Base-by-base conservation (phyloP, 2,329 filamentous ascomycete species). In the Cryphonectria carpinicola region DNA sequence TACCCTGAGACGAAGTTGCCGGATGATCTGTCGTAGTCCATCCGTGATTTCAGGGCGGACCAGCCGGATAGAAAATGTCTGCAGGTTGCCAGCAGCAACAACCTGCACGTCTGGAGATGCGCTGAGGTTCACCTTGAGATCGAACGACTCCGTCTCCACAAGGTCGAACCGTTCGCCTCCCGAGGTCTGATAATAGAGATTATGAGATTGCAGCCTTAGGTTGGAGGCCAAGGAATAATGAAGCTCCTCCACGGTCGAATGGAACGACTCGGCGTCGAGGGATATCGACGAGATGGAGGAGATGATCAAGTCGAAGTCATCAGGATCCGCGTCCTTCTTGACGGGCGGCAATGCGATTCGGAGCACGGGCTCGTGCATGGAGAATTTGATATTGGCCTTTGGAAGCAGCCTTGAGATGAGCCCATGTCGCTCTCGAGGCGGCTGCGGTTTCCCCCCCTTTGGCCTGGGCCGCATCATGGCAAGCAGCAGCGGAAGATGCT, bases 281-380 rank as follows among this genome's bases (percentile, higher is more conserved):
- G 95, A 97, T 52, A 98, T 89, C 0, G 95, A 97, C 0, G 97
- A 98, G 14, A 97, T 93, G 2, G 94, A 96, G 1, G 94, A 97
- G 64, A 99, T 97, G 61, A 99, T 92, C 41, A 99, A 86, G 78
- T 99, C 96, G 75, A 96, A 98, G 74, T 98, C 95, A 72, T 94
- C 93, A 0, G 89, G 86, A 37, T 90, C 88, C 56, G 86, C 83
- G 2, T 83, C 83, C 68, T 87, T 86, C 72, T 92, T 88, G 73
- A 96, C 89, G 0, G 95, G 91, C 6, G 95, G 95, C 5, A 99
- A 84, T 10, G 95, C 90, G 74, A 99, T 95, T 75, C 97, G 90
- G 73, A 98, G 80, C 22, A 99, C 97, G 1, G 96, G 96, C 79
- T 99, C 96, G 77, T 99, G 96, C 81, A 99, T 92, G 0, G 96